phyloP scores from a whole-genome alignment of 306 rosid species.

The Fagus sylvatica region DNA sequence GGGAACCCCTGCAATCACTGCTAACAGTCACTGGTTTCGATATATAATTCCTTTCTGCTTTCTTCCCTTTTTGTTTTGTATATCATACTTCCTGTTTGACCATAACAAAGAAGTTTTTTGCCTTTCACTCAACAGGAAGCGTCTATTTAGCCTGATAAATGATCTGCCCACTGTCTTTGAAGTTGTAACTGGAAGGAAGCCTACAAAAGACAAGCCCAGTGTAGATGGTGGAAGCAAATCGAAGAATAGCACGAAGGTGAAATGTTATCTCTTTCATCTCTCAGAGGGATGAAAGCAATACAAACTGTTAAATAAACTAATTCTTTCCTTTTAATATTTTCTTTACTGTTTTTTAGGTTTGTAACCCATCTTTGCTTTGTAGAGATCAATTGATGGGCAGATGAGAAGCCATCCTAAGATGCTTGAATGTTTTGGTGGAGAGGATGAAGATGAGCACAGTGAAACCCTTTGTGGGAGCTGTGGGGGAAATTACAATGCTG shows the following conservation, averaged over 20 bases:
- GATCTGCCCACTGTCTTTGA: constrained; percentile 62
- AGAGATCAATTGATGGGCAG: constrained; percentile 55
- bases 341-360: constrained; percentile 12
- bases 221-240: constrained; percentile 59
- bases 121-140: constrained; percentile 44
- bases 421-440: constrained; percentile 44
- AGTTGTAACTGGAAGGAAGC: constrained; percentile 58
- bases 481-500: constrained; percentile 50
- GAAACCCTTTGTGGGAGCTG: constrained; percentile 65
- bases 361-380: constrained; percentile 19
- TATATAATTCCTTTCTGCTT: not conserved
- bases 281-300: no score
- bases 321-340: not conserved
- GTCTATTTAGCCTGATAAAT: constrained; percentile 53
- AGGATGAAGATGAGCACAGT: constrained; percentile 51
- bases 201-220: constrained; percentile 49
- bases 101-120: not conserved
- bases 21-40: not conserved
- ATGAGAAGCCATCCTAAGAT: constrained; percentile 40
- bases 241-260: constrained; percentile 51
- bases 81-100: not conserved
- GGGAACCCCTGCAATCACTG: no score
- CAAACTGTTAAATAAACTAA: not conserved
- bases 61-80: not conserved
- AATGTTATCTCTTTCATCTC: constrained; percentile 4